These are phyloP conservation scores for Auriscalpium microsporum DNA, from an alignment of 768 basidiomycete species.

Conservation along the genomic window DNA sequence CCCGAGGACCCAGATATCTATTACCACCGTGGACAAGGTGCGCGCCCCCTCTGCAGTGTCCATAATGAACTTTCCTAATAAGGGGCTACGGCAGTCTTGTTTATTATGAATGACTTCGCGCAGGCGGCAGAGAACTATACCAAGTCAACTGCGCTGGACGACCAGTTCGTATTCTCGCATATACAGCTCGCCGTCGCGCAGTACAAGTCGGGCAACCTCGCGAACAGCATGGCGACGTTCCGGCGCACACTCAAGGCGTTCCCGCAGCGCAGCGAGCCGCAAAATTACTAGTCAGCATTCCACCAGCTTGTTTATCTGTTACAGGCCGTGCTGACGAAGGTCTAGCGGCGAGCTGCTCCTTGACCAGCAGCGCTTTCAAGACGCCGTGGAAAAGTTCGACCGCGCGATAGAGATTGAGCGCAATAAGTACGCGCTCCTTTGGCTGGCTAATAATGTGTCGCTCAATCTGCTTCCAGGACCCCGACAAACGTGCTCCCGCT, in stretches of 20 bases:
- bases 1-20: constrained; percentile 89
- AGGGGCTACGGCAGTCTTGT: constrained; percentile 51
- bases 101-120: constrained; percentile 86
- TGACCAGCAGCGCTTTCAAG: constrained; percentile 82
- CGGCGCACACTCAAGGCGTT: constrained; percentile 75
- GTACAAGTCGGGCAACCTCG: constrained; percentile 79
- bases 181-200: constrained; percentile 96
- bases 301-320: constrained; percentile 21
- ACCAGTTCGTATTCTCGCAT: constrained; percentile 89
- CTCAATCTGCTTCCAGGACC: constrained; percentile 23
- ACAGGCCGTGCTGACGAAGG: neutral
- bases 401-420: constrained; percentile 84
- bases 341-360: constrained; percentile 85
- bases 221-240: constrained; percentile 87
- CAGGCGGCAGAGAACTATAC: constrained; percentile 87
- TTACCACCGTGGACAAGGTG: constrained; percentile 97
- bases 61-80: neutral
- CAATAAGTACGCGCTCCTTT: constrained; percentile 39
- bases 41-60: neutral
- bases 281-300: constrained; percentile 76
- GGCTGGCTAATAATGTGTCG: neutral
- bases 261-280: constrained; percentile 80
- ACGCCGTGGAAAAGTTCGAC: constrained; percentile 90
- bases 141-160: constrained; percentile 81
- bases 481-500: constrained; percentile 82